Base-by-base conservation (phyloP, 768 basidiomycete genomes). In the Collybiopsis luxurians region DNA sequence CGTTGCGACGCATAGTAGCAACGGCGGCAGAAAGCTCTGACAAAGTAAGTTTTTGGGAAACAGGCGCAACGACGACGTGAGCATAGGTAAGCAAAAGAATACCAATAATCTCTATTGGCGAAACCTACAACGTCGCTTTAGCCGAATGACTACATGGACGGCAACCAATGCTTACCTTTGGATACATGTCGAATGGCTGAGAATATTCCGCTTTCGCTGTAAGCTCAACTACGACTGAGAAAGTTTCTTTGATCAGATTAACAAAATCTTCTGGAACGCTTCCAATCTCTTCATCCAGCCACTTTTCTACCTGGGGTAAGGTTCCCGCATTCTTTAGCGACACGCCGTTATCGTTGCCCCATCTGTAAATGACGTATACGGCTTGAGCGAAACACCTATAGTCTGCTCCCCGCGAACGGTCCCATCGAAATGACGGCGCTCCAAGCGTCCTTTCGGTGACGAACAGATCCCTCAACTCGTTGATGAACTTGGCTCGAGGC, bases 401-500 rank as follows among this genome's bases (percentile, higher is more conserved):
- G 61, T 74, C 75, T 21, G 63, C 62, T 0, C 67, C 75, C 2
- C 76, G 69, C 28, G 64, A 56, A 23, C 64, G 66, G 34, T 70
- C 71, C 69, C 71, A 72, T 1, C 23, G 55, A 36, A 56, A 47
- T 17, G 38, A 27, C 23, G 53, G 43, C 4, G 39, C 53, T 17
- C 70, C 66, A 13, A 75, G 63, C 36, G 52, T 34, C 44, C 9
- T 60, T 51, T 13, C 56, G 17, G 59, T 58, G 24, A 76, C 57
- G 45, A 76, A 73, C 6, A 71, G 59, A 0, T 60, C 60, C 30
- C 75, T 68, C 3, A 83, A 19, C 21, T 71, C 67, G 9, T 76
- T 76, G 4, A 80, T 72, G 53, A 82, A 75, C 0, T 59, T 34
- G 1, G 76, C 61, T 62, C 73, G 71, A 3, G 76, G 73, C 1